A percentile compares a stretch with the other conserved stretches of the same genome.
Evolutionary conservation across 2,329 filamentous ascomycete genomes (phyloP).

Genomic region (Parastagonospora avenae): DNA sequence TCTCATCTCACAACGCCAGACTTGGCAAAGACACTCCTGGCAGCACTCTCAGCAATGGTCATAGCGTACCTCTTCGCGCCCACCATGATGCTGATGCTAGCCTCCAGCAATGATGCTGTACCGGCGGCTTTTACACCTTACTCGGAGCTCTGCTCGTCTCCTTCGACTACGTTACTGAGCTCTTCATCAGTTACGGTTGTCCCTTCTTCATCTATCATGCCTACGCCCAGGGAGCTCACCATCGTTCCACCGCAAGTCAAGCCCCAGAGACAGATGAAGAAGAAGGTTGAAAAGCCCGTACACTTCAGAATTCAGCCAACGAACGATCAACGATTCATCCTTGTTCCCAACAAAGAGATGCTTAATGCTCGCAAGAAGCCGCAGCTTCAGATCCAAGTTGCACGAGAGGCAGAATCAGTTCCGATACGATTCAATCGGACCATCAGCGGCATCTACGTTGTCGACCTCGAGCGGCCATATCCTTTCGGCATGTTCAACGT

Average conservation of each 20-base stretch:
- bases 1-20: background rate
- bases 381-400: slow-evolving; percentile 57
- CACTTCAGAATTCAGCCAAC: slow-evolving; percentile 60
- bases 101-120: slow-evolving; percentile 5
- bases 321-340: slow-evolving; percentile 59
- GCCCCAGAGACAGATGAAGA: slow-evolving; percentile 9
- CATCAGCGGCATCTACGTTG: slow-evolving; percentile 59
- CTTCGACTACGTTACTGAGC: slow-evolving; percentile 5
- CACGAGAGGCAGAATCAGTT: slow-evolving; percentile 49
- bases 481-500: slow-evolving; percentile 57
- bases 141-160: slow-evolving; percentile 4
- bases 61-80: slow-evolving; percentile 19
- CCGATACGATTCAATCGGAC: slow-evolving; percentile 55
- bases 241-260: slow-evolving; percentile 14
- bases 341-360: slow-evolving; percentile 55
- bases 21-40: slow-evolving; percentile 9
- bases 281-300: slow-evolving; percentile 38
- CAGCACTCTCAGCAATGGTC: slow-evolving; percentile 24
- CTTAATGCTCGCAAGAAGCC: slow-evolving; percentile 49
- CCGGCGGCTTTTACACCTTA: slow-evolving; percentile 5
- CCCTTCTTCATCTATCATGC: slow-evolving; percentile 4
- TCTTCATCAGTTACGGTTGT: slow-evolving; percentile 2
- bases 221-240: slow-evolving; percentile 23
- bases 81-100: slow-evolving; percentile 14
- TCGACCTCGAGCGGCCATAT: slow-evolving; percentile 57